Evolutionary conservation across 352 stramenopile genomes (phyloP).

Genomic region (Globisporangium emineosum): DNA sequence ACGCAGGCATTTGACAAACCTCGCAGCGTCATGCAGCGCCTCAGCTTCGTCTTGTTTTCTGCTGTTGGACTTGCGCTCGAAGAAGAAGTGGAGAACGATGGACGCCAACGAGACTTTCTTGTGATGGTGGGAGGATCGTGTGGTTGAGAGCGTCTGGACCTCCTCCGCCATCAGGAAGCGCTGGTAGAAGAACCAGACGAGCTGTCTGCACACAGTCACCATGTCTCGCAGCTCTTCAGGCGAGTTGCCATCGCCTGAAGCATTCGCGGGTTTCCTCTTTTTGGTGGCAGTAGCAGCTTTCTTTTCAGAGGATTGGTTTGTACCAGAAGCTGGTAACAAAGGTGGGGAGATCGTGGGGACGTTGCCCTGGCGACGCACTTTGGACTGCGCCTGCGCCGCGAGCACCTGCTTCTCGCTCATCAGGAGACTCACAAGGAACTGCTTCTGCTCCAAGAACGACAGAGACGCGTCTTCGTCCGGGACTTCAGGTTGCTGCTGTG

Average conservation of each 20-base stretch:
- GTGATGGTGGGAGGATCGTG: too few species aligned
- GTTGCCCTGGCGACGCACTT: constrained; percentile 32
- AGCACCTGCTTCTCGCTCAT: constrained; percentile 35
- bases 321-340: background rate
- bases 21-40: constrained; percentile 26
- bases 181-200: constrained; percentile 59
- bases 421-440: constrained; percentile 36
- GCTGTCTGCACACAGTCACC: constrained; percentile 23
- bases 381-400: constrained; percentile 27
- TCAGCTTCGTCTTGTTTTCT: constrained; percentile 22
- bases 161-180: constrained; percentile 54
- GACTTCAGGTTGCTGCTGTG: background rate
- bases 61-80: constrained; percentile 31
- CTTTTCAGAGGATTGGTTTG: background rate
- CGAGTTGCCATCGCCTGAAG: constrained; percentile 4
- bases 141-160: constrained; percentile 20
- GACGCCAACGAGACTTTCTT: constrained; percentile 21
- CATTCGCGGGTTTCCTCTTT: constrained; percentile 1
- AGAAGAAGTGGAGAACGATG: constrained; percentile 52
- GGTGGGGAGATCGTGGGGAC: constrained; percentile 30
- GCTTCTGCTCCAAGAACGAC: constrained; percentile 6
- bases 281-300: background rate
- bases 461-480: constrained; percentile 3
- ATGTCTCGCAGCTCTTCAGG: constrained; percentile 6
- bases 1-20: constrained; percentile 40